A percentile compares a stretch with the other conserved stretches of the same genome.
Evolutionary conservation across 768 basidiomycete genomes (phyloP).

Genomic region (Royoungia palumana): DNA sequence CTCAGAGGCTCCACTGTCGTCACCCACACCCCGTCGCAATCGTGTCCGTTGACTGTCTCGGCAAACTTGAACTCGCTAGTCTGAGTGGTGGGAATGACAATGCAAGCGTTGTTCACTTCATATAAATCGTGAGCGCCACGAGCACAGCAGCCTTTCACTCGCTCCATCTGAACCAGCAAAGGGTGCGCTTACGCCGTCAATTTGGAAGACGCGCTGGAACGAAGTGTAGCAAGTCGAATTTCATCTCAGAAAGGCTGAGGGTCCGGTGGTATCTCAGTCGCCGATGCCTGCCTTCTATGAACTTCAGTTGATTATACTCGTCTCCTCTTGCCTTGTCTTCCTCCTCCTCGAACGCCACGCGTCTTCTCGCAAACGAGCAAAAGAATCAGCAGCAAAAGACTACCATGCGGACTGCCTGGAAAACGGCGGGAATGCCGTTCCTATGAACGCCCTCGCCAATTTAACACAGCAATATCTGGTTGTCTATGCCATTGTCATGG

Average conservation of each 20-base stretch:
- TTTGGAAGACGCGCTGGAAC: background rate
- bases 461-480: conserved; percentile 53
- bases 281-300: conserved; percentile 39
- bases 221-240: background rate
- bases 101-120: too few relatives aligned
- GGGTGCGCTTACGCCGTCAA: conserved; percentile 5
- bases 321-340: conserved; percentile 32
- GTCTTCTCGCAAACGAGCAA: conserved; percentile 23
- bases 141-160: too few relatives aligned
- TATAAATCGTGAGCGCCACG: too few relatives aligned
- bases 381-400: conserved; percentile 22
- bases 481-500: conserved; percentile 75
- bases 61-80: background rate
- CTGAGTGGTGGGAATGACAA: conserved; percentile 9
- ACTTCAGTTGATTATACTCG: conserved; percentile 36
- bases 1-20: conserved; percentile 9
- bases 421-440: conserved; percentile 25
- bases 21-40: background rate
- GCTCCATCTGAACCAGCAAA: background rate
- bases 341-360: conserved; percentile 35
- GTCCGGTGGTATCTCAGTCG: background rate
- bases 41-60: conserved; percentile 6
- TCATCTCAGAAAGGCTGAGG: background rate
- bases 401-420: conserved; percentile 28
- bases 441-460: conserved; percentile 26